Evolutionary conservation across 148 eudicot genomes (phyloP), one percentile per base, ranked within the genome.

Genomic region (Arctostaphylos glauca): DNA sequence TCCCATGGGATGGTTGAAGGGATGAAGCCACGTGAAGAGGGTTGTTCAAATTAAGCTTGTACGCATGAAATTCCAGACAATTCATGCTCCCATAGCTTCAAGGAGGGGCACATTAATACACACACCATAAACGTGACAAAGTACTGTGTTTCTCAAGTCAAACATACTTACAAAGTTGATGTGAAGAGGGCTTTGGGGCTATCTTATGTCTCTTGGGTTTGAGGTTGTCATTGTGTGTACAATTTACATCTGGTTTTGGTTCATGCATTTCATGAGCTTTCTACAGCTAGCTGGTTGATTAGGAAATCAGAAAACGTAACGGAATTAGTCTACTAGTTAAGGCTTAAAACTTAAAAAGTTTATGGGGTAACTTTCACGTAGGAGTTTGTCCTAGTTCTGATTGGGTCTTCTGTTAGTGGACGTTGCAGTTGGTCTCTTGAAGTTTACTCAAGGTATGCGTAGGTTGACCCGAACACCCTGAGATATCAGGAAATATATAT

Each of bases 11-110:
- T 31, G 38, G 38, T 31, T 31, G 38, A n/a, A n/a, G 38, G 38
- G 7, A 13, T 6, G 55, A 53, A 53, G 55, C 55, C 55, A 53
- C 13, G 9, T 67, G 5, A 38, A 71, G 2, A 31, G 15, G 75
- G 15, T 43, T 71, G 75, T 71, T 71, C 49, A 5, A 71, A 31
- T 31, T 31, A 31, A 43, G 21, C 47, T 71, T 71, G n/a, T 71
- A 71, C 75, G 75, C 7, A 71, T 43, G 47, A 71, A 71, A 71
- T 71, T 71, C 75, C 75, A 43, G 38, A 31, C 25, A 66, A 23
- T 66, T 66, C 41, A 48, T 44, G 47, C 75, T 71, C 38, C 21
- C 19, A 16, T 71, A 43, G 21, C 49, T 71, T 41, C 74, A 2
- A 15, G 48, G 46, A 70, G 21, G 49, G n/a, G 19, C 49, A 43